Evolutionary conservation across 2,329 filamentous ascomycete genomes (phyloP), one percentile per base, ranked within the genome.

Genomic region (Hymenoscyphus albidus): DNA sequence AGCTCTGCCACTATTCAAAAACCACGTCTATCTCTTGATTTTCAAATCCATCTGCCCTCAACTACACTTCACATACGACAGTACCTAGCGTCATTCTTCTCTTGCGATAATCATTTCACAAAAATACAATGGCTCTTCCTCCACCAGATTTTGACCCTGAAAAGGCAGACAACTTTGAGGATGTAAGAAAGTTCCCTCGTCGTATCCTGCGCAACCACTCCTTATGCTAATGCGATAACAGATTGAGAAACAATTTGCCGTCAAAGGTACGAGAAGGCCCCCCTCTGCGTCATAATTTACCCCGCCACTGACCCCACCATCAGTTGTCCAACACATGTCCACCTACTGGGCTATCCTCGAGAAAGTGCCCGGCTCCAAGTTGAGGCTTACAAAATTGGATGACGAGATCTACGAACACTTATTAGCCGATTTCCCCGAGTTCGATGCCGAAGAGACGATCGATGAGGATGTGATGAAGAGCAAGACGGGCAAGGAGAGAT

Each of bases 211-310:
- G 57, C 44, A 60, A 38, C 57, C 58, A 27, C 1, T 54, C 22
- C 18, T 39, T 22, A 10, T 32, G 4, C 38, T n/a, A 62, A 16
- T 48, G 58, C 14, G 31, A 61, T 59, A 22, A 32, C 68, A 96
- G 91, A 97, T 99, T 77, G 95, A 99, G 85, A 97, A 97, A 84
- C 95, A 98, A 79, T 99, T 99, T 75, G 95, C 95, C 38, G 95
- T 99, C 73, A 98, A 98, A 83, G 90, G 91, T 92, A 74, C 56
- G 69, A 62, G 48, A 5, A 3, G 12, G 39, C n/a, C 38, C 39
- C 42, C 60, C 35, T 59, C 12, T 38, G 7, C 62, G 56, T 32
- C 48, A 32, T 57, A 54, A 56, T 62, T 57, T 70, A 69, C 66
- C 69, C 67, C 68, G 66, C 70, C 64, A 67, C 65, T 71, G 60